Conservation (phyloP, 495 filamentous ascomycete species). For the Tuber calosporum region DNA sequence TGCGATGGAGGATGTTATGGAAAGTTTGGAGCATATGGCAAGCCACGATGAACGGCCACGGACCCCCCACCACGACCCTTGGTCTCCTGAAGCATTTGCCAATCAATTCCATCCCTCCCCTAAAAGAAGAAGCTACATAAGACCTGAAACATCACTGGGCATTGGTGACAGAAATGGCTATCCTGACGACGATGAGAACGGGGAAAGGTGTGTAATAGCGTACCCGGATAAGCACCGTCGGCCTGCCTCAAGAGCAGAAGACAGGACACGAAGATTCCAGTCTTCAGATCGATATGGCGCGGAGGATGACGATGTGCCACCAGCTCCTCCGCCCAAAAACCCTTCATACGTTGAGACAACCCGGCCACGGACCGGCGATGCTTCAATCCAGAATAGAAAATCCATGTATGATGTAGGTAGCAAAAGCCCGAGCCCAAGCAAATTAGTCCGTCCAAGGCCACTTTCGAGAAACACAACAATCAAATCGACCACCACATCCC, state of each 20-base stretch:
- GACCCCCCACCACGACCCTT: constrained; percentile 60
- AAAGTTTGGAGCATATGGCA: constrained; percentile 84
- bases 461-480: constrained; percentile 38
- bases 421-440: constrained; percentile 34
- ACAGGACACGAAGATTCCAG: constrained; percentile 62
- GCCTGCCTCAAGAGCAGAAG: constrained; percentile 75
- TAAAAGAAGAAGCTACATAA: constrained; percentile 42
- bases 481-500: constrained; percentile 36
- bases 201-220: constrained; percentile 18
- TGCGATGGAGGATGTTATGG: constrained; percentile 98
- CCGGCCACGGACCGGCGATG: constrained; percentile 48
- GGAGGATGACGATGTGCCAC: constrained; percentile 53
- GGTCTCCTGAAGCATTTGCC: constrained; percentile 87
- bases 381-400: constrained; percentile 50
- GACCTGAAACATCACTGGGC: constrained; percentile 68
- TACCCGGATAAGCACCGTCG: constrained; percentile 30
- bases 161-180: constrained; percentile 55
- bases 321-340: constrained; percentile 57
- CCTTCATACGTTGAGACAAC: constrained; percentile 41
- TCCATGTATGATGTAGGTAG: constrained; percentile 71
- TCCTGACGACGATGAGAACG: constrained; percentile 49
- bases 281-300: constrained; percentile 42
- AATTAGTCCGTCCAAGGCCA: constrained; percentile 35
- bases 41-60: constrained; percentile 49
- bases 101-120: constrained; percentile 49